phyloP scores from a whole-genome alignment of 805 yeast genomes.

The Saccharomycopsis sp. region DNA sequence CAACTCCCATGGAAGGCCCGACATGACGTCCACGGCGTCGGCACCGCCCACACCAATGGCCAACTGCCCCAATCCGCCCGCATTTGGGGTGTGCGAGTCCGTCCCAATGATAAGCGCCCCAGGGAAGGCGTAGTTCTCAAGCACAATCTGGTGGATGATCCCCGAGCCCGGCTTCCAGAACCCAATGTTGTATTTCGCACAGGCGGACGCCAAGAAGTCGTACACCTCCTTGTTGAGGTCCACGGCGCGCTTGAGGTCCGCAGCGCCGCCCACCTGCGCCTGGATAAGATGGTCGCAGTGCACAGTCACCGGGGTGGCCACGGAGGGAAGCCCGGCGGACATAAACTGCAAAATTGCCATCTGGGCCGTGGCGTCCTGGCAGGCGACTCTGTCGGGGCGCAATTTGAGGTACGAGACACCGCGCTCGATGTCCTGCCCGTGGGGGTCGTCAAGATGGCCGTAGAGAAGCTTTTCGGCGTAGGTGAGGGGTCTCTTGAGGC shows the following conservation, averaged over 20 bases:
- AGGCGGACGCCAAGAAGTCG: slow-evolving; percentile 83
- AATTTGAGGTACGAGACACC: slow-evolving; percentile 89
- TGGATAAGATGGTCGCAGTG: slow-evolving; percentile 98
- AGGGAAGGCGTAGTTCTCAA: slow-evolving; percentile 96
- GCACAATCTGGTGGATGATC: slow-evolving; percentile 92
- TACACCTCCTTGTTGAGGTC: slow-evolving; percentile 89
- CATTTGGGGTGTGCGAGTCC: slow-evolving; percentile 96
- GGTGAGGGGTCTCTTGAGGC: slow-evolving; percentile 83
- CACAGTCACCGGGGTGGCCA: slow-evolving; percentile 91
- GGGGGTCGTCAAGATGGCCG: slow-evolving; percentile 92
- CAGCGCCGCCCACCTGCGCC: slow-evolving; percentile 85
- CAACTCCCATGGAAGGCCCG: slow-evolving; percentile 93
- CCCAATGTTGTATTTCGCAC: slow-evolving; percentile 93
- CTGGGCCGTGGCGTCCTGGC: slow-evolving; percentile 99
- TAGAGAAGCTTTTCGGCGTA: slow-evolving; percentile 93
- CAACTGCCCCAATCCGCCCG: slow-evolving; percentile 96
- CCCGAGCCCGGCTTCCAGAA: slow-evolving; percentile 99
- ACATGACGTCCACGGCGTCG: slow-evolving; percentile 95
- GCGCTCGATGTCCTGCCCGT: slow-evolving; percentile 75
- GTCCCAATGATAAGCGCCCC: slow-evolving; percentile 96
- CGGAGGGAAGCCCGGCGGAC: slow-evolving; percentile 88
- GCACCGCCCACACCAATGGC: slow-evolving; percentile 99
- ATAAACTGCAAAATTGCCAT: slow-evolving; percentile 96
- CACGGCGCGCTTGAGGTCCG: slow-evolving; percentile 80
- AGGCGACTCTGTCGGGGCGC: slow-evolving; percentile 96